Conservation (phyloP, 2,329 filamentous ascomycete genomes). For the Metarhizium robertsii region DNA sequence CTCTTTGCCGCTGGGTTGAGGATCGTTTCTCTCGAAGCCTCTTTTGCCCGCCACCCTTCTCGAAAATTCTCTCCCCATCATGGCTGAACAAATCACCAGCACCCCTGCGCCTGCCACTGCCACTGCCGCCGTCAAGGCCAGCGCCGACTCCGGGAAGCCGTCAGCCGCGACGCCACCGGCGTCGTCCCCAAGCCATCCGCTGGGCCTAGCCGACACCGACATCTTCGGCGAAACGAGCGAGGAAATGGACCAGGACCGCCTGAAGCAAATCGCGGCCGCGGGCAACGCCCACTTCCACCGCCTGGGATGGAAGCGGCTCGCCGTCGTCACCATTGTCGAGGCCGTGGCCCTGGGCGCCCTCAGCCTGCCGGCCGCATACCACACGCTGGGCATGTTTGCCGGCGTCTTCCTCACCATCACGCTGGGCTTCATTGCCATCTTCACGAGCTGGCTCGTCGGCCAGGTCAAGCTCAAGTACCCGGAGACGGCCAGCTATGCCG, state of each 20-base stretch:
- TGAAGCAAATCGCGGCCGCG: slow-evolving; percentile 30
- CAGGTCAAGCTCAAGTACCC: slow-evolving; percentile 34
- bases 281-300: slow-evolving; percentile 35
- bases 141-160: slow-evolving; percentile 1
- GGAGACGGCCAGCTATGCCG: slow-evolving; percentile 51
- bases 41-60: not conserved
- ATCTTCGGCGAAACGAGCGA: slow-evolving; percentile 14
- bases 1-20: not conserved
- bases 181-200: not conserved
- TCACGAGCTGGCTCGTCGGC: slow-evolving; percentile 28
- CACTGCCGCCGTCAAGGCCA: not conserved
- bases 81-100: not conserved
- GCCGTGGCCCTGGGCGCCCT: slow-evolving; percentile 40
- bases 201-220: slow-evolving; percentile 4
- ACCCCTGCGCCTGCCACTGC: not conserved
- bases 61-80: not conserved
- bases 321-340: slow-evolving; percentile 39
- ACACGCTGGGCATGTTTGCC: slow-evolving; percentile 25
- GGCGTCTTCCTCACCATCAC: slow-evolving; percentile 25
- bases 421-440: slow-evolving; percentile 27
- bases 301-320: slow-evolving; percentile 41
- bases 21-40: not conserved
- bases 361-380: slow-evolving; percentile 34
- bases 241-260: slow-evolving; percentile 22
- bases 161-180: slow-evolving; percentile 1